Evolutionary conservation across 2,329 filamentous ascomycete genomes (phyloP), one percentile per base, ranked within the genome.

Genomic region (Dendryphion nanum): DNA sequence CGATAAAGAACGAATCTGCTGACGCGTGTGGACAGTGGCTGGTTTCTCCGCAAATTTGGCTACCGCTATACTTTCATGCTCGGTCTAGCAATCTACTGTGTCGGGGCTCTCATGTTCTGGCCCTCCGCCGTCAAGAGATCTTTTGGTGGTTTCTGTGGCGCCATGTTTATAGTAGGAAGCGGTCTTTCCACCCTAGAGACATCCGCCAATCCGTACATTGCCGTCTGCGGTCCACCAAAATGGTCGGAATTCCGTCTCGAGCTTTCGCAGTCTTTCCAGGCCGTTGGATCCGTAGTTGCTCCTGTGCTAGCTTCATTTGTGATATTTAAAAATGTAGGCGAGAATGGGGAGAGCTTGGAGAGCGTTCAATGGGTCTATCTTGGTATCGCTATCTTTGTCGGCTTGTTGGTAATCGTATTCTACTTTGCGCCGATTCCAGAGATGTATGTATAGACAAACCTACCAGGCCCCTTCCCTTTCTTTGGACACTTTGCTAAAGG

Each of bases 51-150:
- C 15, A 77, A 78, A 41, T 86, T 84, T 35, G 88, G 88, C 3
- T 93, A 89, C 69, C 86, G 88, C 50, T 81, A 81, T 29, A 88
- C 86, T 0, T 90, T 93, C 51, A 90, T 93, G 43, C 73, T 83
- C 18, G 87, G 86, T 23, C 72, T 89, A 5, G 73, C 67, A 40
- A 74, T 89, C 30, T 87, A 88, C 61, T 77, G 74, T 42, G 76
- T 82, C 51, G 75, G 77, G 47, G 87, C 85, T 23, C 79, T 91
- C 47, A 88, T 89, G 68, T 90, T 91, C 68, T 93, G 86, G 87
- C 87, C 87, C 0, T 85, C 83, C 2, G 85, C 83, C 6, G 79
- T 90, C 7, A 77, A 88, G 42, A 75, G 76, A 30, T 85, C 80
- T 13, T 90, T 89, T 55, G 79, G 75, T 18, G 86, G 85, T 6